A percentile compares a stretch with the other conserved stretches of the same genome.
Evolutionary conservation across 1,284 basidiomycete species (phyloP).

Genomic region (Rugosomyces carneus): DNA sequence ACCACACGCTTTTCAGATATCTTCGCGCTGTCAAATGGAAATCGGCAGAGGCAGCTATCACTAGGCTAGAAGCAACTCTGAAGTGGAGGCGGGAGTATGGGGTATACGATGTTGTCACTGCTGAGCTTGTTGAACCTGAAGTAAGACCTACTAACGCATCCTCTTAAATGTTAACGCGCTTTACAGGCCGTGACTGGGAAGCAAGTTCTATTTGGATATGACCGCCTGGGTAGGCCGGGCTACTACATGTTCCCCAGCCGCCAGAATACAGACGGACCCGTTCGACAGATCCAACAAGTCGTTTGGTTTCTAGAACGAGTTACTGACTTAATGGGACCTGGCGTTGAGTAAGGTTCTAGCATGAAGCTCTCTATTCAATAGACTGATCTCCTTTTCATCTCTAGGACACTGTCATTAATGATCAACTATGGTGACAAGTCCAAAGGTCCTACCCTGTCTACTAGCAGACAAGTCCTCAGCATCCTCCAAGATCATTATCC

Average conservation of each 20-base stretch:
- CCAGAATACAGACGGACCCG: constrained; percentile 76
- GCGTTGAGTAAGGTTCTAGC: constrained; percentile 56
- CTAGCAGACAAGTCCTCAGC: constrained; percentile 58
- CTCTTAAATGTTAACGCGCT: constrained; percentile 3
- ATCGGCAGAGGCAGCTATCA: constrained; percentile 41
- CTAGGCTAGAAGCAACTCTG: constrained; percentile 61
- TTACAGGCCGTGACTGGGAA: constrained; percentile 67
- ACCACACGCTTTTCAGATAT: constrained; percentile 35
- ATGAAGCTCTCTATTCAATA: background rate
- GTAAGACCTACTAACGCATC: constrained; percentile 28
- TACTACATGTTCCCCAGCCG: constrained; percentile 78
- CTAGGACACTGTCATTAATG: constrained; percentile 65
- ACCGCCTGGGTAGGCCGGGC: constrained; percentile 58
- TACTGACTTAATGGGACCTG: constrained; percentile 70
- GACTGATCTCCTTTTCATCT: background rate
- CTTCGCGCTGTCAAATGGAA: constrained; percentile 72
- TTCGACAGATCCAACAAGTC: constrained; percentile 69
- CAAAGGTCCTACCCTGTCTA: constrained; percentile 67
- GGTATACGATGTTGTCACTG: constrained; percentile 50
- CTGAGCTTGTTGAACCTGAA: constrained; percentile 64
- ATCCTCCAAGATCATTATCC: constrained; percentile 89
- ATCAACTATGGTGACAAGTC: constrained; percentile 80
- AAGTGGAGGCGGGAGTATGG: constrained; percentile 74
- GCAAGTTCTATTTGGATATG: constrained; percentile 72
- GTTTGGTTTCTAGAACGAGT: constrained; percentile 71